phyloP scores from a whole-genome alignment of 768 basidiomycete genomes.

The Boletus huronensis region DNA sequence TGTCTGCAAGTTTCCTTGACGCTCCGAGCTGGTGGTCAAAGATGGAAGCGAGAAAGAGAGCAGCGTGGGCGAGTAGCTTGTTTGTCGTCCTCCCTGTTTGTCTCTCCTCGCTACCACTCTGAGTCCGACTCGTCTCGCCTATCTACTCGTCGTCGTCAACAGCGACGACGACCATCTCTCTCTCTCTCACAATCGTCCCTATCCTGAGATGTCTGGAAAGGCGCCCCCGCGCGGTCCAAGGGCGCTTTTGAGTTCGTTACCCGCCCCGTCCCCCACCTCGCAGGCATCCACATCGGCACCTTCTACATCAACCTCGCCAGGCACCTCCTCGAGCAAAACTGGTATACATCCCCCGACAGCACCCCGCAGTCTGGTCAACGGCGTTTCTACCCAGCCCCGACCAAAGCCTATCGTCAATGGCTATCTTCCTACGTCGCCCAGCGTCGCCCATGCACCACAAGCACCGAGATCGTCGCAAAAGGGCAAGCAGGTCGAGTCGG shows the following conservation, averaged over 20 bases:
- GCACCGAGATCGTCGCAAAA: slow-evolving; percentile 37
- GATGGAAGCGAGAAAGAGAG: slow-evolving; percentile 14
- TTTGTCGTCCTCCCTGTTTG: slow-evolving; percentile 22
- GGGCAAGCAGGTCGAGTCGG: slow-evolving; percentile 41
- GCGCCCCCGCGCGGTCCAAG: slow-evolving; percentile 72
- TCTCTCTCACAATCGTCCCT: background rate
- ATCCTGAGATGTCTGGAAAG: slow-evolving; percentile 60
- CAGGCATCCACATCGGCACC: slow-evolving; percentile 33
- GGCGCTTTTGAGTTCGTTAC: slow-evolving; percentile 53
- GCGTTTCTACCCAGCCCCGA: slow-evolving; percentile 27
- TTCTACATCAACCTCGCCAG: slow-evolving; percentile 33
- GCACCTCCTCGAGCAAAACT: slow-evolving; percentile 38
- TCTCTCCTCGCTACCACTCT: slow-evolving; percentile 13
- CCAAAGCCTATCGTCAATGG: slow-evolving; percentile 47
- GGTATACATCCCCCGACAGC: slow-evolving; percentile 62
- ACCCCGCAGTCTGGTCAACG: slow-evolving; percentile 55
- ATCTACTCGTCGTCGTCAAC: slow-evolving; percentile 26
- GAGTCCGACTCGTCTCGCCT: background rate
- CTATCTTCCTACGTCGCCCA: slow-evolving; percentile 30
- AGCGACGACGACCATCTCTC: slow-evolving; percentile 17
- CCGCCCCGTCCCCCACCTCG: slow-evolving; percentile 27
- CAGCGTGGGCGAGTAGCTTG: slow-evolving; percentile 5
- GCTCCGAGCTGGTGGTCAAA: background rate
- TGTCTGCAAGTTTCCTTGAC: background rate
- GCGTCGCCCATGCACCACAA: slow-evolving; percentile 26